Conservation (phyloP, 2,329 filamentous ascomycete genomes). For the Neurospora sp. region DNA sequence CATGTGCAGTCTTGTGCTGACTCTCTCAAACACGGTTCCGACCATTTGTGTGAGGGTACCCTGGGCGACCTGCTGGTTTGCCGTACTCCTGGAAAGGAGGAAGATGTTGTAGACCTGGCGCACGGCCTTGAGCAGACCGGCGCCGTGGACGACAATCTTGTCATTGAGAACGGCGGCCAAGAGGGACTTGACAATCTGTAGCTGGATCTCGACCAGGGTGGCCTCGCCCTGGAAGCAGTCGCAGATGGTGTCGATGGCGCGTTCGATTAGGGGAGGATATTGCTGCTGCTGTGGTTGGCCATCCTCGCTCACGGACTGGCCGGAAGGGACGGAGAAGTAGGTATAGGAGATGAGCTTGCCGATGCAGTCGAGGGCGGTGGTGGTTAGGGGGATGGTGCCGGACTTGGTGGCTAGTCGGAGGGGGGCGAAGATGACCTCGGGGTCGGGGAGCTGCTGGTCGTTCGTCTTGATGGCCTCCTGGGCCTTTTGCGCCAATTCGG, state of each 20-base stretch:
- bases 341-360: conserved; percentile 98
- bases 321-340: conserved; percentile 73
- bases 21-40: conserved; percentile 91
- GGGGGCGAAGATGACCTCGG: conserved; percentile 85
- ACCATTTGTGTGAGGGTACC: conserved; percentile 98
- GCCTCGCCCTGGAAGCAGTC: conserved; percentile 97
- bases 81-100: conserved; percentile 81
- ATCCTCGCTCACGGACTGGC: conserved; percentile 30
- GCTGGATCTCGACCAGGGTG: conserved; percentile 81
- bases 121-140: conserved; percentile 89
- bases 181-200: conserved; percentile 96
- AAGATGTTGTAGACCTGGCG: conserved; percentile 99
- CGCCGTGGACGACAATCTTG: conserved; percentile 96
- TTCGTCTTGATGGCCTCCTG: conserved; percentile 78
- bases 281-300: conserved; percentile 36
- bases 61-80: conserved; percentile 95
- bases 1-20: conserved; percentile 75
- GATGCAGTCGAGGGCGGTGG: conserved; percentile 90
- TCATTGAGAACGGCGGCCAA: conserved; percentile 93
- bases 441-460: conserved; percentile 72
- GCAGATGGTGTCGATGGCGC: conserved; percentile 98
- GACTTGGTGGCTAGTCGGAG: conserved; percentile 83
- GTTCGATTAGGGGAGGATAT: conserved; percentile 68
- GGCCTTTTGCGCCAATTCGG: conserved; percentile 71
- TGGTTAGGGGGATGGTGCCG: conserved; percentile 74